These are phyloP conservation scores for Russula vinacea DNA, from an alignment of 768 basidiomycete species.

Conservation along the genomic window DNA sequence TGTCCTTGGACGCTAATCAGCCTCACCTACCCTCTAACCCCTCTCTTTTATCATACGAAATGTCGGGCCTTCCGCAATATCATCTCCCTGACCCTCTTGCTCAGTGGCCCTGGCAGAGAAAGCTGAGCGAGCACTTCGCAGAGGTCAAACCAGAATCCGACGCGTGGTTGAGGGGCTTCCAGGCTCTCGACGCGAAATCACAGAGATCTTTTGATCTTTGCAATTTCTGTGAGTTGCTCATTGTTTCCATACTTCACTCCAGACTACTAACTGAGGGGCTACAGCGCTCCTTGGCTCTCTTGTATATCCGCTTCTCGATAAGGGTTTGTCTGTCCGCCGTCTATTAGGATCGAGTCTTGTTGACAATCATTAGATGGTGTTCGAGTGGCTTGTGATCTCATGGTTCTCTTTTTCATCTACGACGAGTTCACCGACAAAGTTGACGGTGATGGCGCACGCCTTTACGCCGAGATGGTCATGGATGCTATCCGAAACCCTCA, in stretches of 20 bases:
- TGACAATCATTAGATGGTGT: slow-evolving; percentile 5
- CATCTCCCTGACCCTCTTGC: slow-evolving; percentile 41
- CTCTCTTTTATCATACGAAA: background rate
- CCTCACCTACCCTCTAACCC: too few species aligned
- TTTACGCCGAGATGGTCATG: slow-evolving; percentile 19
- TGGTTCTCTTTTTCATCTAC: slow-evolving; percentile 10
- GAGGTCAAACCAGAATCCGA: slow-evolving; percentile 38
- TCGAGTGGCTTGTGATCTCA: slow-evolving; percentile 13
- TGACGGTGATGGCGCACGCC: slow-evolving; percentile 7
- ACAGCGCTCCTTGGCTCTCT: slow-evolving; percentile 17
- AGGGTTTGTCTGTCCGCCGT: background rate
- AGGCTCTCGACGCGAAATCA: slow-evolving; percentile 38
- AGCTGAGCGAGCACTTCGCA: slow-evolving; percentile 40
- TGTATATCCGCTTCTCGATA: slow-evolving; percentile 7
- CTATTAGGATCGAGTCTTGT: background rate
- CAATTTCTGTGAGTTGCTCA: slow-evolving; percentile 34
- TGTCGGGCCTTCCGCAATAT: slow-evolving; percentile 14
- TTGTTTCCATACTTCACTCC: background rate
- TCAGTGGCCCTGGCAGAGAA: slow-evolving; percentile 46
- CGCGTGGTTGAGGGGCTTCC: slow-evolving; percentile 40
- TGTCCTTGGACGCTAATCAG: too few species aligned
- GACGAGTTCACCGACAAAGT: slow-evolving; percentile 22
- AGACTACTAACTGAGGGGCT: background rate
- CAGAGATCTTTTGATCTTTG: slow-evolving; percentile 43
- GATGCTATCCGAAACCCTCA: slow-evolving; percentile 13